Percentiles rank a stretch among this genome's conserved stretches.
phyloP scores from a whole-genome alignment of 306 rosid species.

The Alnus rubra region DNA sequence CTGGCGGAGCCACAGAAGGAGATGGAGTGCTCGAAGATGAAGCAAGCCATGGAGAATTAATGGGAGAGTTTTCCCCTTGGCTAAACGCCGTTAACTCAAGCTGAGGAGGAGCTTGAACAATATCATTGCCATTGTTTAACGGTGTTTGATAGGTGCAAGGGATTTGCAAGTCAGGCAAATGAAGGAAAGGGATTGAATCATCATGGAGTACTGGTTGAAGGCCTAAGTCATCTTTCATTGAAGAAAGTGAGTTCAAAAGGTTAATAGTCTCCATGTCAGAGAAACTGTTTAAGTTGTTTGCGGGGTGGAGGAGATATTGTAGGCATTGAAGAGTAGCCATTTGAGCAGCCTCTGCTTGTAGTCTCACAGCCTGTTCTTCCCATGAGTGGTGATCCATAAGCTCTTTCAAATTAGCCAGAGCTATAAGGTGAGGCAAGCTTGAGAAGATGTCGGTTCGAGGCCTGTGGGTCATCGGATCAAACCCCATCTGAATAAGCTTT shows the following conservation, averaged over 20 bases:
- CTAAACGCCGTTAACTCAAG: slow-evolving; percentile 21
- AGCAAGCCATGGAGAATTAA: slow-evolving; percentile 46
- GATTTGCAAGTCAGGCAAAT: slow-evolving; percentile 49
- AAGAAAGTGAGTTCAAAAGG: slow-evolving; percentile 37
- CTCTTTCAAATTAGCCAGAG: slow-evolving; percentile 65
- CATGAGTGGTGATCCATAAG: slow-evolving; percentile 45
- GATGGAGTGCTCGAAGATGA: slow-evolving; percentile 48
- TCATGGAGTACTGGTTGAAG: slow-evolving; percentile 17
- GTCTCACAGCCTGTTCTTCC: slow-evolving; percentile 52
- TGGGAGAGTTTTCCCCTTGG: slow-evolving; percentile 34
- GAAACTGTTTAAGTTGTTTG: slow-evolving; percentile 17
- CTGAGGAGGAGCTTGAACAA: slow-evolving; percentile 17
- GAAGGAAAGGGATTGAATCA: slow-evolving; percentile 48
- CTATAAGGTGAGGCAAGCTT: slow-evolving; percentile 61
- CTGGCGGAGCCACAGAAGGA: slow-evolving; percentile 36
- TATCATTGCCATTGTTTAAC: slow-evolving; percentile 1
- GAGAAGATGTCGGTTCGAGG: slow-evolving; percentile 67
- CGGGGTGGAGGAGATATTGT: slow-evolving; percentile 51
- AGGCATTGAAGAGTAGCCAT: slow-evolving; percentile 55
- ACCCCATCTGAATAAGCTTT: slow-evolving; percentile 66
- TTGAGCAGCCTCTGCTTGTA: slow-evolving; percentile 61
- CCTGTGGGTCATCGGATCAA: slow-evolving; percentile 64
- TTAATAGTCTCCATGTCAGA: slow-evolving; percentile 36
- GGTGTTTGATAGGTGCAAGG: slow-evolving; percentile 23
- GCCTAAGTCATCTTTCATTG: slow-evolving; percentile 24